These are phyloP conservation scores for Eudorina sp. DNA, from an alignment of 139 green algal genomes.

Conservation along the genomic window DNA sequence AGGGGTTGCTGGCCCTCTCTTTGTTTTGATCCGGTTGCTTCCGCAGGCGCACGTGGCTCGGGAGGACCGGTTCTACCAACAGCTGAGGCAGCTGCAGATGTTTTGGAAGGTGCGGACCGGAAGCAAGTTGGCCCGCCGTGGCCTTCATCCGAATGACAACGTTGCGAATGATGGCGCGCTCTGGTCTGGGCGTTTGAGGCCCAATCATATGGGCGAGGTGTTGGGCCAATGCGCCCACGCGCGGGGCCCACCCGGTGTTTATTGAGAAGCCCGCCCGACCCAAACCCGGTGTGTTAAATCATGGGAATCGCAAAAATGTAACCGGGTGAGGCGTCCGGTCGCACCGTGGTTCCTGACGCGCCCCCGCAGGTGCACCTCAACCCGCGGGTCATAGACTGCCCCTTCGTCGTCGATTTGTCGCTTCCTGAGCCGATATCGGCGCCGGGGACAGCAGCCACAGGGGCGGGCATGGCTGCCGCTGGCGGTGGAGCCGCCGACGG, in stretches of 20 bases:
- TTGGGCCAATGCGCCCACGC: too few relatives aligned
- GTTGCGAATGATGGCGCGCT: too few relatives aligned
- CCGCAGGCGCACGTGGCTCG: slow-evolving; percentile 28
- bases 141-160: not conserved
- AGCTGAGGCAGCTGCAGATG: slow-evolving; percentile 48
- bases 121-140: not conserved
- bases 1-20: too few relatives aligned
- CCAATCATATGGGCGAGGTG: too few relatives aligned
- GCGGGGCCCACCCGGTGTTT: too few relatives aligned
- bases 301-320: too few relatives aligned
- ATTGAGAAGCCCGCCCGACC: too few relatives aligned
- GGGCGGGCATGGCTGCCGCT: not conserved
- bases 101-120: slow-evolving; percentile 42
- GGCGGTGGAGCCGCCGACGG: not conserved
- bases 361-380: slow-evolving; percentile 39
- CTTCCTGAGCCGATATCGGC: not conserved
- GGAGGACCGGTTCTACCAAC: slow-evolving; percentile 34
- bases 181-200: too few relatives aligned
- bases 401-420: slow-evolving; percentile 39
- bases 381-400: slow-evolving; percentile 48
- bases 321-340: too few relatives aligned
- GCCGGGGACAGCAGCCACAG: not conserved
- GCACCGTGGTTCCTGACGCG: too few relatives aligned
- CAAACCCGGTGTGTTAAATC: too few relatives aligned
- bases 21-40: too few relatives aligned